These are phyloP conservation scores for Talaromyces sp. DNA, from an alignment of 2,329 filamentous ascomycete species.

Conservation along the genomic window DNA sequence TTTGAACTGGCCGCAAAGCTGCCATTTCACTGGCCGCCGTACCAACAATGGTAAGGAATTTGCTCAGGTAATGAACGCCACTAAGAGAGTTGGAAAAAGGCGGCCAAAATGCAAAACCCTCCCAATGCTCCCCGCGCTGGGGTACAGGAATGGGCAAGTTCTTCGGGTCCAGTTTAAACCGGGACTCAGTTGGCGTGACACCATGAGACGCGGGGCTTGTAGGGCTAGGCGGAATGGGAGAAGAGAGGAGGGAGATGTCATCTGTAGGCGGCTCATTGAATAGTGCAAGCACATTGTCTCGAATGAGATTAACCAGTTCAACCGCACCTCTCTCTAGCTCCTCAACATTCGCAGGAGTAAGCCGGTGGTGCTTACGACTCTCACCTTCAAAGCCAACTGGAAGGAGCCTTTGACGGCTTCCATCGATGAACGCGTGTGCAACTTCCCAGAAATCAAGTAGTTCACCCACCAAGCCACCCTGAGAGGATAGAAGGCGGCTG, in stretches of 20 bases:
- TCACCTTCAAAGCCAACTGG: slow-evolving; percentile 81
- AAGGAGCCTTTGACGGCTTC: slow-evolving; percentile 76
- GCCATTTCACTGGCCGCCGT: slow-evolving; percentile 85
- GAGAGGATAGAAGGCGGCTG: slow-evolving; percentile 69
- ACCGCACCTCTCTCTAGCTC: slow-evolving; percentile 76
- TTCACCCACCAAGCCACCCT: slow-evolving; percentile 82
- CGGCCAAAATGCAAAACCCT: slow-evolving; percentile 94
- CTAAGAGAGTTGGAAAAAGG: slow-evolving; percentile 89
- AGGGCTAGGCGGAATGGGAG: slow-evolving; percentile 70
- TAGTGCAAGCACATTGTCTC: slow-evolving; percentile 77
- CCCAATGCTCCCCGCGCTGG: slow-evolving; percentile 81
- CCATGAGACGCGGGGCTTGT: slow-evolving; percentile 61
- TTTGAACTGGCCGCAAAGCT: slow-evolving; percentile 68
- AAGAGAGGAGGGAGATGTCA: slow-evolving; percentile 84
- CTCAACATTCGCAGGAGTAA: slow-evolving; percentile 69
- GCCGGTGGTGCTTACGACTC: slow-evolving; percentile 76
- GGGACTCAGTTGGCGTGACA: slow-evolving; percentile 65
- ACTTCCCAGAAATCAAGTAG: slow-evolving; percentile 93
- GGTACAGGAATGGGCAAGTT: slow-evolving; percentile 77
- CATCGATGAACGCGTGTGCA: slow-evolving; percentile 84
- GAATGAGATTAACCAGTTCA: slow-evolving; percentile 81
- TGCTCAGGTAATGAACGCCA: slow-evolving; percentile 85
- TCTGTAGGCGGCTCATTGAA: slow-evolving; percentile 88
- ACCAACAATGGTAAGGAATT: slow-evolving; percentile 80
- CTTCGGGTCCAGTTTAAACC: slow-evolving; percentile 77